Conservation (phyloP, 1,284 basidiomycete genomes). For the Limonomyces culmigenus region DNA sequence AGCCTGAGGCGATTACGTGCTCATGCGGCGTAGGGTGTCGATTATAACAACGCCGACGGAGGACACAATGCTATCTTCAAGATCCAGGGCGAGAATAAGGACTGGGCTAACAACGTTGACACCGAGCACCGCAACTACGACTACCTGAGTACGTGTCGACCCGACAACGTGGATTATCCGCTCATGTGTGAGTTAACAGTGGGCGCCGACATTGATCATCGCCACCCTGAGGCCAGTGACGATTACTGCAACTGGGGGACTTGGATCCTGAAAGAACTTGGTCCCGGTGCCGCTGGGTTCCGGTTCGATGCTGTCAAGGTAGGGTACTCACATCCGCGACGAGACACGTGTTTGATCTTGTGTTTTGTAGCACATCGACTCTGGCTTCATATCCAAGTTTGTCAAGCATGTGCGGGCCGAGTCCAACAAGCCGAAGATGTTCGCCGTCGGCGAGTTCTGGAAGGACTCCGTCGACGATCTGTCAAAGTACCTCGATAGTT, state of each 20-base stretch:
- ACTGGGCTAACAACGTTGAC: conserved; percentile 23
- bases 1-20: neutral
- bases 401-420: conserved; percentile 28
- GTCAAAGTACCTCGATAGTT: conserved; percentile 21
- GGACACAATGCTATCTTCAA: conserved; percentile 26
- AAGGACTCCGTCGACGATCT: conserved; percentile 23
- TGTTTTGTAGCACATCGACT: conserved; percentile 17
- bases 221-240: conserved; percentile 26
- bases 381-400: conserved; percentile 30
- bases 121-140: conserved; percentile 26
- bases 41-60: conserved; percentile 22
- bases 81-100: conserved; percentile 35
- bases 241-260: conserved; percentile 16
- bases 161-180: too few relatives aligned
- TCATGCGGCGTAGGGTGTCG: neutral
- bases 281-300: conserved; percentile 31
- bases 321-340: neutral
- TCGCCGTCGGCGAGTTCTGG: conserved; percentile 36
- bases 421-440: conserved; percentile 21
- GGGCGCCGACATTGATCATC: conserved; percentile 25
- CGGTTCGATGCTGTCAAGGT: conserved; percentile 30
- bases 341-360: too few relatives aligned
- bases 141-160: conserved; percentile 12
- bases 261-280: conserved; percentile 15
- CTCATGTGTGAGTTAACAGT: conserved; percentile 7